Evolutionary conservation across 2,329 filamentous ascomycete species (phyloP).

Genomic region (Talaromyces funiculosus): DNA sequence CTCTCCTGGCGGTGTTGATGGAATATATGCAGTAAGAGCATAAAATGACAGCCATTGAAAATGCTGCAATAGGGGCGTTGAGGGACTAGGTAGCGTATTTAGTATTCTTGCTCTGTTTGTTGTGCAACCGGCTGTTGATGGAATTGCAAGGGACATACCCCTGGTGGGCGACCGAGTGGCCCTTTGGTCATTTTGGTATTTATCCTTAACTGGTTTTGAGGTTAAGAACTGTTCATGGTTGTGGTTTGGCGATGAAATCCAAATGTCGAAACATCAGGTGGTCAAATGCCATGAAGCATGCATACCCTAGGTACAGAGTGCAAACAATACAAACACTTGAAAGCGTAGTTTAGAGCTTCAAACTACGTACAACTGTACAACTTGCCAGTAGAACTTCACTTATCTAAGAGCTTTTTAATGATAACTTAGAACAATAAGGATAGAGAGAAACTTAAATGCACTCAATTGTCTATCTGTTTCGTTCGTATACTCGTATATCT

Average conservation of each 20-base stretch:
- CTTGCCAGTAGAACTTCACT: too few relatives aligned
- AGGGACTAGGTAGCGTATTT: background rate
- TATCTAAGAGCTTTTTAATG: too few relatives aligned
- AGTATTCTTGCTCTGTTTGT: background rate
- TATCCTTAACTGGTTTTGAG: too few relatives aligned
- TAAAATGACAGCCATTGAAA: background rate
- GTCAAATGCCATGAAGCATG: background rate
- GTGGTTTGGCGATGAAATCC: too few relatives aligned
- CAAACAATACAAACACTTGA: slow-evolving; percentile 2
- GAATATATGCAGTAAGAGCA: slow-evolving; percentile 1
- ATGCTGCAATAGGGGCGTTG: slow-evolving; percentile 2
- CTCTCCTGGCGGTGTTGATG: background rate
- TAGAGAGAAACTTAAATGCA: background rate
- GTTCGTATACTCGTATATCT: background rate
- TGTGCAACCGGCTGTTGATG: background rate
- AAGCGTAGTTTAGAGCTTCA: too few relatives aligned
- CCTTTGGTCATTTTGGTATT: background rate
- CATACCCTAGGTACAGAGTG: background rate
- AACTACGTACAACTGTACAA: too few relatives aligned
- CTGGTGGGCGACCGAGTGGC: slow-evolving; percentile 1
- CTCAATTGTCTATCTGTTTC: background rate
- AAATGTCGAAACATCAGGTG: background rate
- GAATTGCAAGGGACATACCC: background rate
- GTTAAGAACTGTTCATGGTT: too few relatives aligned
- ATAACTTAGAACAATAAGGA: too few relatives aligned